Evolutionary conservation across 2,329 filamentous ascomycete genomes (phyloP), one percentile per base, ranked within the genome.

Genomic region (Stachybotrys elegans): DNA sequence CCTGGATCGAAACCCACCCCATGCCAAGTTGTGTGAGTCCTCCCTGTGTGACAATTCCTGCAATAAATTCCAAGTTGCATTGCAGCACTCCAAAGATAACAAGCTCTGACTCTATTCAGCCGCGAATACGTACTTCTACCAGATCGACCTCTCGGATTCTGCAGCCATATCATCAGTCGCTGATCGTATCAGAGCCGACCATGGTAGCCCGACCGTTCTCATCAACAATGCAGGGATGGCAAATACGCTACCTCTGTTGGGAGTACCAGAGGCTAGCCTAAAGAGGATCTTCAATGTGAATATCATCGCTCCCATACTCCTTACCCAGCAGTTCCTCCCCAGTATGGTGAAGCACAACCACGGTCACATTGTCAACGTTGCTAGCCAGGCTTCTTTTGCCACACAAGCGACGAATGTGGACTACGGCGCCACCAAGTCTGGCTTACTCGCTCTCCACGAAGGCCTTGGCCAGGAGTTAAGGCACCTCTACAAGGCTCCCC

Each of bases 281-380:
- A 72, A 73, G 16, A 75, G 78, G 49, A 81, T 79, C 43, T 84
- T 86, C 57, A 75, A 78, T 44, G 78, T 87, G 48, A 88, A 87
- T 63, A 68, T 76, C 1, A 61, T 86, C 4, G 68, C 79, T 0
- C 82, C 84, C 63, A 84, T 78, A 65, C 78, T 72, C 62, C 69
- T 81, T 3, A 63, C 72, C 1, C 73, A 78, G 51, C 74, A 82
- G 48, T 86, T 86, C 62, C 63, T 87, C 1, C 83, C 83, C 0
- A 55, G 60, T 45, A 83, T 88, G 73, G 61, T 82, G 21, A 53
- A 60, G 13, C 53, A 55, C 4, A 78, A 85, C 60, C 82, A 87
- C 62, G 83, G 84, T 36, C 83, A 84, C 70, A 63, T 88, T 19
- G 78, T 87, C 22, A 86, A 78, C 1, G 73, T 87, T n/a, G 80